Base-by-base conservation (phyloP, 2,329 filamentous ascomycete genomes). In the Corniculantispora saksenae region DNA sequence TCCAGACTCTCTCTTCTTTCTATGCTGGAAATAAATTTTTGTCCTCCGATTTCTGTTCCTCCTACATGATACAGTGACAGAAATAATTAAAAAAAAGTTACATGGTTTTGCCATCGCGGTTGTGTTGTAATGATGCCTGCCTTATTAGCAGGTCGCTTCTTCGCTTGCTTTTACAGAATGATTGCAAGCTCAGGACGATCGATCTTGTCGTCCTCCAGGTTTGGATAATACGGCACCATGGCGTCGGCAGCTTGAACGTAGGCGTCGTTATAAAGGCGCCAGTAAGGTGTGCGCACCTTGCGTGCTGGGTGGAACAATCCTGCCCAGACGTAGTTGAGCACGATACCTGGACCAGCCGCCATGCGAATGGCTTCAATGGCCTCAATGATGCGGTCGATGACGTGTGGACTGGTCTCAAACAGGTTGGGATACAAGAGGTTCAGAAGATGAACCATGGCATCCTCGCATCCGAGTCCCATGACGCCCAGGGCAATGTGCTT, bases 321-420 rank as follows among this genome's bases (percentile, higher is more conserved):
- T 0, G 95, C 94, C 94, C 94, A 98, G 66, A 98, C 90, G 77
- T 99, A 99, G 81, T 99, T 99, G 85, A 99, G 91, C 43, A 97
- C 92, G 25, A 96, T 82, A 3, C 95, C 95, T 0, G 93, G 92
- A 0, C 95, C 95, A 53, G 98, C 91, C 0, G 94, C 93, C 83
- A 97, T 93, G 56, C 95, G 89, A 68, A 99, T 92, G 47, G 94
- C 95, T 77, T 98, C 95, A 70, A 99, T 96, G 59, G 96, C 95
- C 78, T 99, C 96, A 69, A 99, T 91, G 70, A 99, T 96, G 53
- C 95, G 89, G 79, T 99, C 95, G 72, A 99, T 99, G 72, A 99
- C 95, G 84, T 99, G 95, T 0, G 95, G 95, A 71, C 91, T 95
- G 6, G 95, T 99, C 79, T 99, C 95, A 78, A 98, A 99, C 63